A percentile compares a stretch with the other conserved stretches of the same genome.
Conservation (phyloP, 768 basidiomycete species). For the Leccinum longicurvipes region DNA sequence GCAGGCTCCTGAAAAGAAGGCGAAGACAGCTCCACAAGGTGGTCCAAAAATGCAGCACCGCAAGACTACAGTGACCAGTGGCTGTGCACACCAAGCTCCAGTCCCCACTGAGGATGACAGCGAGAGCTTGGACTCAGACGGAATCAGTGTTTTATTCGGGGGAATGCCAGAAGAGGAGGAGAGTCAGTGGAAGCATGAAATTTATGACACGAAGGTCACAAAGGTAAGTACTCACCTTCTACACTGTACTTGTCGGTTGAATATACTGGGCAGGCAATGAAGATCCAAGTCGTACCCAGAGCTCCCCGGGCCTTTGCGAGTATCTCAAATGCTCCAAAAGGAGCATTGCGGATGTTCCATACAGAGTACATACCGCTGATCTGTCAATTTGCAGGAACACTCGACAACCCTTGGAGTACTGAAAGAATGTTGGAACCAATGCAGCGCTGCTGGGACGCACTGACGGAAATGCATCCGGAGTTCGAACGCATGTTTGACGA, state of each 20-base stretch:
- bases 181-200: neutral
- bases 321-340: neutral
- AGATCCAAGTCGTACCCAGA: neutral
- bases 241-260: neutral
- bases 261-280: neutral
- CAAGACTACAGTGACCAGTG: neutral
- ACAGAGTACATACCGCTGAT: neutral
- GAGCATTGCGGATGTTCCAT: neutral
- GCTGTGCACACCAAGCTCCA: neutral
- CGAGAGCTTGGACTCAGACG: neutral
- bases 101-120: neutral
- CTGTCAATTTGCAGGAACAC: neutral
- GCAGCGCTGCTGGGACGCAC: neutral
- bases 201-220: neutral
- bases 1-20: neutral
- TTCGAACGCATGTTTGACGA: neutral
- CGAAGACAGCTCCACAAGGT: neutral
- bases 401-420: neutral
- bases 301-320: neutral
- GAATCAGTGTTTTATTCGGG: neutral
- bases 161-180: neutral
- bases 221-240: neutral
- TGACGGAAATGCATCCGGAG: neutral
- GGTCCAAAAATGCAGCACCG: neutral
- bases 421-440: neutral